Base-by-base conservation (phyloP, 352 stramenopile species). In the Paralagenidium karlingii region DNA sequence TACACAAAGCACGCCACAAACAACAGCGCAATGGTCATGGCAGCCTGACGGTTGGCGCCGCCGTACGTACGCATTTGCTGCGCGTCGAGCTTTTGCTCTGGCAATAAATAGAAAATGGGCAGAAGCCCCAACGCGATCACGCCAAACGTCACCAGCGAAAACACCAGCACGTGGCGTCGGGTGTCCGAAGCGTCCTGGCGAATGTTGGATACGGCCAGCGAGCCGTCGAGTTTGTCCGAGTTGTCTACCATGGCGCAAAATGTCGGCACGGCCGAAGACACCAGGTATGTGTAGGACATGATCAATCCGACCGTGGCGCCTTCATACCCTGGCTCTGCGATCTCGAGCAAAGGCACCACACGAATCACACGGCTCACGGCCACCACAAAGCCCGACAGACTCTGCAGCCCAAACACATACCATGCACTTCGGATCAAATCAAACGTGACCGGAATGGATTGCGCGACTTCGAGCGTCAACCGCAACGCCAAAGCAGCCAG, bases 311-410 rank as follows among this genome's bases (percentile, higher is more conserved):
- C 78, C 9, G 66, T 83, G 8, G 74, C 66, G 5, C 69, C 74
- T 57, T 87, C 74, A 15, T 82, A 58, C 22, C 74, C 77, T 8
- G 60, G 78, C 49, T 82, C 69, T 2, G 74, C 74, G 39, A 87
- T 80, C 43, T 87, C 68, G 24, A 84, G 68, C 9, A 87, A 43
- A 6, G 74, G 68, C 24, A 87, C 46, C 31, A 56, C 68, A 8
- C 66, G 70, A 5, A 84, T 66, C 20, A 82, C 36, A 20, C 70
- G 39, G 15, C 66, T 45, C 15, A 63, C 38, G 12, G 56, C 63
- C 0, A 51, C 29, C 8, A 66, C 52, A 12, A 84, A 40, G 0
- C 74, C 74, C 16, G 36, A 24, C 11, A 87, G 30, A 24, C 67
- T 65, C 20, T 49, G 39, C 24, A 81, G 53, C 1, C 55, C 34